Base-by-base conservation (phyloP, 805 yeast species). In the Candida railenensis region DNA sequence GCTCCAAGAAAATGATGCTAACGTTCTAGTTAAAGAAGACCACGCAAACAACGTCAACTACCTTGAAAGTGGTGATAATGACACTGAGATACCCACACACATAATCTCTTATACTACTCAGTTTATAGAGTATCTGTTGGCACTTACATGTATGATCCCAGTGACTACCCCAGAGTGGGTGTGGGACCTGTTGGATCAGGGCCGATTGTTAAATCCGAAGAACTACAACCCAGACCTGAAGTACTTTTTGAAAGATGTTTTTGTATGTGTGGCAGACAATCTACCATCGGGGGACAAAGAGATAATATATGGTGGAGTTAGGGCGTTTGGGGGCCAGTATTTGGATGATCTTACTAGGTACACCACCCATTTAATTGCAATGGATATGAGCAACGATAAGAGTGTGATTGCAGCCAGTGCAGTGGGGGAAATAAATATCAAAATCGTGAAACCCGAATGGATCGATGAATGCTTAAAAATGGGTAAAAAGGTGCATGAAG, bases 361-460 rank as follows among this genome's bases (percentile, higher is more conserved):
- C 52, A 87, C 96, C 1, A 88, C 97, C 0, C 97, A 92, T 70
- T 73, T 89, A 32, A 69, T 92, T 18, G 78, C 92, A 0, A 58
- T 63, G 3, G 80, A 78, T 51, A 58, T 66, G 32, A 62, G 78
- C 2, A 78, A 81, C 45, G 87, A 81, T 44, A 81, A 81, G 48
- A 78, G 83, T 40, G 72, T 81, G 34, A 71, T 78, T 21, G 89
- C 87, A 0, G 68, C 73, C 2, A 65, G 76, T 40, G 56, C 67
- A 25, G 63, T 63, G 12, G 67, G 66, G 1, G 61, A 61, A 3
- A 62, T 70, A 33, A 61, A 70, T 32, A 82, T 86, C 32, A 73
- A 77, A 42, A 74, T 83, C 14, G 94, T 91, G 2, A 69, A 77
- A 2, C 95, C 96, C 0, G 79, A 81, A 18, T 92, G 96, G 97